Evolutionary conservation across 169 alveolate genomes (phyloP).

Genomic region (Eimeria necatrix): DNA sequence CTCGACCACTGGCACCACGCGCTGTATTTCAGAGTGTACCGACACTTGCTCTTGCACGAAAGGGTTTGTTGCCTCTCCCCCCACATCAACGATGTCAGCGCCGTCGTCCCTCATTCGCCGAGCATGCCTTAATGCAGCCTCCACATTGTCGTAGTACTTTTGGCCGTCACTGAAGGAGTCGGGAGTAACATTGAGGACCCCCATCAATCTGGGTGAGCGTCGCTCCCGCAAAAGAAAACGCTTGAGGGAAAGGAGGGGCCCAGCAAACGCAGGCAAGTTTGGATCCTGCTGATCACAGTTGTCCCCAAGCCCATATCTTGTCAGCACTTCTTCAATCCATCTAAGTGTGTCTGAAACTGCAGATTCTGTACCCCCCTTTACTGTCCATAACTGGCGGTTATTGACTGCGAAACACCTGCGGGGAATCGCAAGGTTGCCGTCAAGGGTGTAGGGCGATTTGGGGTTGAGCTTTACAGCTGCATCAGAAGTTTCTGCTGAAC

Average conservation of each 20-base stretch:
- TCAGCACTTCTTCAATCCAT: constrained; percentile 58
- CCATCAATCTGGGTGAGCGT: constrained; percentile 67
- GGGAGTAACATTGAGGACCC: constrained; percentile 82
- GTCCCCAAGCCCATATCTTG: not conserved
- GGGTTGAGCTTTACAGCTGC: not conserved
- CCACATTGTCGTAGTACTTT: constrained; percentile 22
- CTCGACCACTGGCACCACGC: constrained; percentile 69
- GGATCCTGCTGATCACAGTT: not conserved
- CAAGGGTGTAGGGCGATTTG: constrained; percentile 17
- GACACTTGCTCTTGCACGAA: constrained; percentile 34
- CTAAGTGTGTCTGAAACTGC: constrained; percentile 29
- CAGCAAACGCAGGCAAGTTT: not conserved
- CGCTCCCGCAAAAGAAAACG: not conserved
- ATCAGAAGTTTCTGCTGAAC: not conserved
- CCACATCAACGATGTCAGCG: constrained; percentile 76
- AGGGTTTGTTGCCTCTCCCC: constrained; percentile 80
- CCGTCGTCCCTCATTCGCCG: constrained; percentile 43
- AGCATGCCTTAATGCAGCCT: constrained; percentile 57
- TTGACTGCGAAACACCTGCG: constrained; percentile 72
- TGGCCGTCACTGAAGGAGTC: constrained; percentile 81
- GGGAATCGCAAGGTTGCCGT: constrained; percentile 67
- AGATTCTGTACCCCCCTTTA: constrained; percentile 19
- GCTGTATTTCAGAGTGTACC: constrained; percentile 34
- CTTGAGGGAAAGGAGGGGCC: not conserved
- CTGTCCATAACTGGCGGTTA: constrained; percentile 40